Conservation (phyloP, 352 stramenopile genomes). For the Pythium biforme region DNA sequence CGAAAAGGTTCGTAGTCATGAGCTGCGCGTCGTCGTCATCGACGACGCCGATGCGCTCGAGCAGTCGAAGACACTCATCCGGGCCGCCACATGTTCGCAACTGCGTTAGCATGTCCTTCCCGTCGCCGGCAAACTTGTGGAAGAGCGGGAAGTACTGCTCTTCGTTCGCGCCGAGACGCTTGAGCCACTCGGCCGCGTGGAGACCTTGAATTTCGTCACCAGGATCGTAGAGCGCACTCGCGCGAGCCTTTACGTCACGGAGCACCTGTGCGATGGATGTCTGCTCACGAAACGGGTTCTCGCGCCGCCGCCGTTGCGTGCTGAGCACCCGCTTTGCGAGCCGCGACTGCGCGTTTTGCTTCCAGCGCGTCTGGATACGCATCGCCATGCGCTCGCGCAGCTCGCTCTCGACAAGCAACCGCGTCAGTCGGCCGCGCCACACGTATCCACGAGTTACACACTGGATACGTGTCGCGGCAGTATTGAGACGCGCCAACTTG, state of each 20-base stretch:
- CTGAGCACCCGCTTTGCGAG: constrained; percentile 43
- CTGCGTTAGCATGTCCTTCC: constrained; percentile 16
- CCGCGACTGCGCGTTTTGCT: constrained; percentile 48
- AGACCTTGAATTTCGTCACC: constrained; percentile 61
- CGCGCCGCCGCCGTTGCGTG: constrained; percentile 48
- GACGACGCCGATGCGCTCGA: constrained; percentile 38
- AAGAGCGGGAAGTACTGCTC: constrained; percentile 46
- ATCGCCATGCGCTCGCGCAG: constrained; percentile 50
- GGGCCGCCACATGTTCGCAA: constrained; percentile 26
- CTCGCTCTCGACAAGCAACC: constrained; percentile 36
- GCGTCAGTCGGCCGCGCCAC: constrained; percentile 36
- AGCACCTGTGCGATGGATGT: constrained; percentile 38
- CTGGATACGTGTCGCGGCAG: constrained; percentile 57
- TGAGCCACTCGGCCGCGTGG: constrained; percentile 49
- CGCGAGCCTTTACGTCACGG: constrained; percentile 25
- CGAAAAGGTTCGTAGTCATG: constrained; percentile 63
- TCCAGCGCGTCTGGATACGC: constrained; percentile 64
- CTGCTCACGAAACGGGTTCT: constrained; percentile 47
- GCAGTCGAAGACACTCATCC: constrained; percentile 30
- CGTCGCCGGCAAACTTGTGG: constrained; percentile 32
- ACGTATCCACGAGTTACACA: constrained; percentile 43
- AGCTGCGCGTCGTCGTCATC: constrained; percentile 42
- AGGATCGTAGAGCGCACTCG: constrained; percentile 45
- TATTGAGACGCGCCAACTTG: constrained; percentile 37
- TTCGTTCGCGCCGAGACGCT: constrained; percentile 49